These are phyloP conservation scores for Septoria petroselini DNA, from an alignment of 2,329 filamentous ascomycete species.

Conservation along the genomic window DNA sequence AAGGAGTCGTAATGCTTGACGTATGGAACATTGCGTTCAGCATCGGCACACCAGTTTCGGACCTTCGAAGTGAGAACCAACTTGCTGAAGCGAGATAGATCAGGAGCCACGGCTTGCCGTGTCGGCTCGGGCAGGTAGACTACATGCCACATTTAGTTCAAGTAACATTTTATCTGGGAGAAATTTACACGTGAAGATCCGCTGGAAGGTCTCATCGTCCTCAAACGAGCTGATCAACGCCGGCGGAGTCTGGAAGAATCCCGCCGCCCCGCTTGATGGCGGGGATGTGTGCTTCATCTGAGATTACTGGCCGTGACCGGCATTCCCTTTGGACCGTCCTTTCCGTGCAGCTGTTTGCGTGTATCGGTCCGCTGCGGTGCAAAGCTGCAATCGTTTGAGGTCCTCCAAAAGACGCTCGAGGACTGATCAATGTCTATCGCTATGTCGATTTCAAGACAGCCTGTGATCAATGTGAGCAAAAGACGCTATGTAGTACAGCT, in stretches of 20 bases:
- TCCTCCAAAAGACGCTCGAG: neutral
- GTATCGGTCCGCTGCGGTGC: no score
- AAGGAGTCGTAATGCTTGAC: conserved; percentile 53
- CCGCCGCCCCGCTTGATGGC: neutral
- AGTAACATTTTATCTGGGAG: neutral
- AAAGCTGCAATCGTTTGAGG: no score
- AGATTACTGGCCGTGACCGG: neutral
- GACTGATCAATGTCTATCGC: neutral
- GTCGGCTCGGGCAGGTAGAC: neutral
- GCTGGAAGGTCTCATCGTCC: neutral
- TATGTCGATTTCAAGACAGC: no score
- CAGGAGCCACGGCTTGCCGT: conserved; percentile 1
- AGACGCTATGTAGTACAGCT: neutral
- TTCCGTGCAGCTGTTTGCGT: no score
- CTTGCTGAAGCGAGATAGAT: conserved; percentile 3
- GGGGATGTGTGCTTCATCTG: neutral
- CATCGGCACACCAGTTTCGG: conserved; percentile 50
- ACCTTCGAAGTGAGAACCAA: neutral
- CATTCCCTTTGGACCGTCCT: no score
- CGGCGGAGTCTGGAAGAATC: conserved; percentile 4
- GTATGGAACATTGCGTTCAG: conserved; percentile 63
- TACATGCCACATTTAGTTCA: neutral
- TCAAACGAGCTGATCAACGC: conserved; percentile 1
- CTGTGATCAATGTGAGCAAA: neutral
- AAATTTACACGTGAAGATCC: conserved; percentile 1